phyloP scores from a whole-genome alignment of 2,329 filamentous ascomycete species.

The Plectosphaerella plurivora region DNA sequence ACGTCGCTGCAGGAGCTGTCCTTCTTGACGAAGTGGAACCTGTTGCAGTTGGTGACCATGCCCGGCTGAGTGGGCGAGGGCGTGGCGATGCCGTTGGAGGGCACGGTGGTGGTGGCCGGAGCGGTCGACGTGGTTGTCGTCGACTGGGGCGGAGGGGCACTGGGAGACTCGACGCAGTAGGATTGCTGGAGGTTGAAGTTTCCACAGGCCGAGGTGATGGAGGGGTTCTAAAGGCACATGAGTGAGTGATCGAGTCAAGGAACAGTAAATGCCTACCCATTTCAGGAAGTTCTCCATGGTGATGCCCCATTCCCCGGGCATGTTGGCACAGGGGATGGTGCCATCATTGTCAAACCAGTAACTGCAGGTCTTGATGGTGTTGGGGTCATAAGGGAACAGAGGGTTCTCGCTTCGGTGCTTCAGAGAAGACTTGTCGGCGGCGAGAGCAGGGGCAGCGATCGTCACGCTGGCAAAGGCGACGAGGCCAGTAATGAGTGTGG shows the following conservation, averaged over 20 bases:
- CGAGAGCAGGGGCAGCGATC: too few species aligned
- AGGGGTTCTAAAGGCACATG: background rate
- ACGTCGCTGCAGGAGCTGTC: conserved; percentile 19
- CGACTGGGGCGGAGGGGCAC: background rate
- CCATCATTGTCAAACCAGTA: conserved; percentile 4
- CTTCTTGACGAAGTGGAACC: conserved; percentile 16
- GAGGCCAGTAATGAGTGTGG: too few species aligned
- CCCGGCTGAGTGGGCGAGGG: conserved; percentile 20
- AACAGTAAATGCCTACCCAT: background rate
- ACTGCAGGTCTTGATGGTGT: background rate
- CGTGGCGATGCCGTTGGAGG: conserved; percentile 17
- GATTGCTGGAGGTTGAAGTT: background rate
- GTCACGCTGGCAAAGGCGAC: too few species aligned
- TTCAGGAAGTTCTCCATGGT: background rate
- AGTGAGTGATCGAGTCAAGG: background rate
- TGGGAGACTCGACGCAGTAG: background rate
- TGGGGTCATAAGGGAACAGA: background rate
- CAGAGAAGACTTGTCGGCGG: background rate
- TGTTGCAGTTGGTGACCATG: conserved; percentile 22
- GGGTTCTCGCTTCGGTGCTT: background rate
- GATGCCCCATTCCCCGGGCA: background rate
- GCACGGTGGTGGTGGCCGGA: conserved; percentile 7
- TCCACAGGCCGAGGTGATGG: background rate
- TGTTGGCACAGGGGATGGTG: background rate
- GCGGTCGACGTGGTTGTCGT: conserved; percentile 1